Percentiles rank a stretch among this genome's conserved stretches.
Evolutionary conservation across 768 basidiomycete species (phyloP).

Genomic region (Cantharellus cinnabarinus): DNA sequence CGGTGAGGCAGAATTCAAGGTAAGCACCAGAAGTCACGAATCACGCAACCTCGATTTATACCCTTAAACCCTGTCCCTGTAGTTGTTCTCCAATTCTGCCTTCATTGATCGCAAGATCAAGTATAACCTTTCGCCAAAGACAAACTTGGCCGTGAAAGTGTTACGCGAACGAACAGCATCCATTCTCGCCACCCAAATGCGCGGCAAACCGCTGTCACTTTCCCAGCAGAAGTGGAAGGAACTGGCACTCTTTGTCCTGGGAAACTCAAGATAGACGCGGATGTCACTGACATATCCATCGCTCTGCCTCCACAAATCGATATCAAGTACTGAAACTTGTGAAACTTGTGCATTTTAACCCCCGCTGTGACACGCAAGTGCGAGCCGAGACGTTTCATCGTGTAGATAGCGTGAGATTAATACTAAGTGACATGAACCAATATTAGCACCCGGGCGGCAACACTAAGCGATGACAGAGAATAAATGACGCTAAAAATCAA

Average conservation of each 20-base stretch:
- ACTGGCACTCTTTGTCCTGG: conserved; percentile 39
- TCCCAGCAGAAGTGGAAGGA: conserved; percentile 55
- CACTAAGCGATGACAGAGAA: not conserved
- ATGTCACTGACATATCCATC: not conserved
- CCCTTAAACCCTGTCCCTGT: conserved; percentile 1
- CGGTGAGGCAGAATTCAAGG: conserved; percentile 82
- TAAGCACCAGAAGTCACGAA: conserved; percentile 13
- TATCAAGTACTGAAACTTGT: not conserved
- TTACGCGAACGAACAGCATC: conserved; percentile 42
- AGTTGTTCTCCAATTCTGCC: conserved; percentile 55
- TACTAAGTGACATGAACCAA: not conserved
- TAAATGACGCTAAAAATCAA: not conserved
- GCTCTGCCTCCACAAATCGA: not conserved
- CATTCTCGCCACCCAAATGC: conserved; percentile 46
- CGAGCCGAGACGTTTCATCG: no score
- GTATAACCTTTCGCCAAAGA: conserved; percentile 46
- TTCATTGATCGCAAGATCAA: conserved; percentile 73
- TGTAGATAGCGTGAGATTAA: no score
- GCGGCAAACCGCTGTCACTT: conserved; percentile 35
- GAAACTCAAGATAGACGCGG: not conserved
- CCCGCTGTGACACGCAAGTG: not conserved
- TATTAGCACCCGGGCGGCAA: not conserved
- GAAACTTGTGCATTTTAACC: not conserved
- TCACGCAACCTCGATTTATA: not conserved
- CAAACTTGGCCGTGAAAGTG: conserved; percentile 59